Evolutionary conservation across 768 basidiomycete genomes (phyloP).

Genomic region (Kwoniella europaea): DNA sequence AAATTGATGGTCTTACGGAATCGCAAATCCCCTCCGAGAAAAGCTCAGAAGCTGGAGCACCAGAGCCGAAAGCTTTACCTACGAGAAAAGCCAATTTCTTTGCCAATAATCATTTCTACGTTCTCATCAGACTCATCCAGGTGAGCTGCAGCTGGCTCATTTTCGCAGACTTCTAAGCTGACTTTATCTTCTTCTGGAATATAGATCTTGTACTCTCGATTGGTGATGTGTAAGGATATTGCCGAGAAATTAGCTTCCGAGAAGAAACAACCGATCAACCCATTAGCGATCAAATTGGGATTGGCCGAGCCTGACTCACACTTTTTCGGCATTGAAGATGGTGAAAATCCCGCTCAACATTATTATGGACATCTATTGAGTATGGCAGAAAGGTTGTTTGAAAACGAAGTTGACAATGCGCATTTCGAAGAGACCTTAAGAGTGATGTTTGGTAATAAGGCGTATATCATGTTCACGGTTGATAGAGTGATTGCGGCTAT

Average conservation of each 20-base stretch:
- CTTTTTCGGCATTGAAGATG: constrained; percentile 49
- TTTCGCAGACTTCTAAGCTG: neutral
- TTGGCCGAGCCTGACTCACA: constrained; percentile 68
- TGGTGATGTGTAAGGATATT: constrained; percentile 81
- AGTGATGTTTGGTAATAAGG: constrained; percentile 70
- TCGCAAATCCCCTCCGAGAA: constrained; percentile 35
- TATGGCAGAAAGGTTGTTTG: constrained; percentile 91
- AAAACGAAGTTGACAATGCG: constrained; percentile 86
- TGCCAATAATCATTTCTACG: constrained; percentile 90
- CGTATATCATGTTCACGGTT: constrained; percentile 88
- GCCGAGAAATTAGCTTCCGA: constrained; percentile 68
- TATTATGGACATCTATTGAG: constrained; percentile 88
- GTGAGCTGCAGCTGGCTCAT: constrained; percentile 61
- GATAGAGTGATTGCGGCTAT: constrained; percentile 88
- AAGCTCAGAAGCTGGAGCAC: constrained; percentile 25
- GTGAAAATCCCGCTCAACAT: constrained; percentile 64
- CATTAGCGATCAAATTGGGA: constrained; percentile 79
- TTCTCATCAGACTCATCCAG: constrained; percentile 84
- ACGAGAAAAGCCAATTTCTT: constrained; percentile 66
- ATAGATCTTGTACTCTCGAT: constrained; percentile 85
- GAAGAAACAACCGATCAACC: constrained; percentile 64
- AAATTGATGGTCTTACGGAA: constrained; percentile 46
- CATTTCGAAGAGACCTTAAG: constrained; percentile 95
- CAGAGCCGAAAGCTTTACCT: constrained; percentile 21
- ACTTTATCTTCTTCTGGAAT: constrained; percentile 22